These are phyloP conservation scores for Geotrichum reessii DNA, from an alignment of 1,139 yeast genomes.

Conservation along the genomic window DNA sequence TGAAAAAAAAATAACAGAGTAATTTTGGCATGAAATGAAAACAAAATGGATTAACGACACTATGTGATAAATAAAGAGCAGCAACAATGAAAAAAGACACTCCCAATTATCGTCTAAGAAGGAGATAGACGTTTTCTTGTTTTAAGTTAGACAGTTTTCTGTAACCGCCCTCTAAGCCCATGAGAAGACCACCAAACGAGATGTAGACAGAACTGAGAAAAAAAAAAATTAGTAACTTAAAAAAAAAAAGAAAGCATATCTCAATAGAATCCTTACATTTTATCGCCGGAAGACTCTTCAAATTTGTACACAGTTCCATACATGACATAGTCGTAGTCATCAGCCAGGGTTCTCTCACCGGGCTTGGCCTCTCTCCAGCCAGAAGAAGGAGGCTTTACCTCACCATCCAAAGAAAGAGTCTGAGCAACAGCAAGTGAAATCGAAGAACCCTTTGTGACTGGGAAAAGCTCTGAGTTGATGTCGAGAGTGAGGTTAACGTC, in stretches of 20 bases:
- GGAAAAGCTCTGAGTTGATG: conserved; percentile 87
- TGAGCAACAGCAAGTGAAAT: conserved; percentile 87
- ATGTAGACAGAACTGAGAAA: conserved; percentile 70
- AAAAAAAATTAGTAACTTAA: not conserved
- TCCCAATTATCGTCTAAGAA: conserved; percentile 60
- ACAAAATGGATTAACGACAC: not conserved
- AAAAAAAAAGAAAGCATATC: not conserved
- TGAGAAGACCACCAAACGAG: conserved; percentile 90
- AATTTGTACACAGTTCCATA: conserved; percentile 96
- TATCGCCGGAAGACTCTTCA: conserved; percentile 73
- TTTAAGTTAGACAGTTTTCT: conserved; percentile 81
- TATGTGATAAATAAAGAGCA: not conserved
- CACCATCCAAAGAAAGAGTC: conserved; percentile 56
- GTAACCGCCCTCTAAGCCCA: conserved; percentile 94
- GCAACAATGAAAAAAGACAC: not conserved
- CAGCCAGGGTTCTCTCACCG: conserved; percentile 81
- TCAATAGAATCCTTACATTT: conserved; percentile 34
- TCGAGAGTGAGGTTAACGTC: conserved; percentile 86
- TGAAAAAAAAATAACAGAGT: not conserved
- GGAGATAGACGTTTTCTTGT: conserved; percentile 88
- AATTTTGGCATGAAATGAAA: not conserved
- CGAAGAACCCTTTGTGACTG: conserved; percentile 70
- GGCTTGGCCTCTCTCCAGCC: conserved; percentile 86
- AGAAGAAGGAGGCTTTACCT: conserved; percentile 51
- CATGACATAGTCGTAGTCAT: conserved; percentile 97